Evolutionary conservation across 495 filamentous ascomycete species (phyloP), one percentile per base, ranked within the genome.

Genomic region (Cudoniella acicularis): DNA sequence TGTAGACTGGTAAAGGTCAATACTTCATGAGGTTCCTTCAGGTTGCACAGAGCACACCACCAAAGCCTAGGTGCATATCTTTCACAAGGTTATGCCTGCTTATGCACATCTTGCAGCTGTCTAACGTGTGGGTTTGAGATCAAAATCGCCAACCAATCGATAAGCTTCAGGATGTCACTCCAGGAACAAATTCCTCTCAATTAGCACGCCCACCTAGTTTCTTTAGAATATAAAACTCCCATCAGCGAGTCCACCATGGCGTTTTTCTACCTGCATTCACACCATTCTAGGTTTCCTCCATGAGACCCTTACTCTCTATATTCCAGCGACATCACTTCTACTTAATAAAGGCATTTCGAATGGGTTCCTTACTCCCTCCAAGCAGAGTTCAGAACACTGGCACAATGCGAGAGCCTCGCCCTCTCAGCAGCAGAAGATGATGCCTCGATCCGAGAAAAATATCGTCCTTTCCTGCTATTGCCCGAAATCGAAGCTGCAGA

Each of bases 381-480:
- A 17, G 21, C 6, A 45, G 60, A 50, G 40, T 26, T 54, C 21
- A 27, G 60, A 54, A 62, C 54, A 20, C 40, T 58, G 20, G 48
- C 49, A 55, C 55, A 59, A 54, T 49, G 41, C 26, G 42, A 43
- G 11, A 73, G 74, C 11, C 71, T 85, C 8, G 76, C 79, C 0
- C 68, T 86, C 16, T 54, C 66, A 10, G 51, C 56, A 8, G 58
- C 22, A 20, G 78, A 86, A 46, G 84, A 87, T 57, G 73, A 78
- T 43, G 3, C 62, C 0, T 62, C 64, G 0, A 73, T 83, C 20
- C 75, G 82, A 25, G 64, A 69, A 26, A 77, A 73, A 57, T 87
- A 87, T 67, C 75, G 84, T 0, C 85, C 85, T 0, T 88, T 86
- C 64, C 72, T 87, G 6, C 71, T 80, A 6, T 48, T 64, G 30